These are phyloP conservation scores for Komagataella populi DNA, from an alignment of 805 yeast species.

Conservation along the genomic window DNA sequence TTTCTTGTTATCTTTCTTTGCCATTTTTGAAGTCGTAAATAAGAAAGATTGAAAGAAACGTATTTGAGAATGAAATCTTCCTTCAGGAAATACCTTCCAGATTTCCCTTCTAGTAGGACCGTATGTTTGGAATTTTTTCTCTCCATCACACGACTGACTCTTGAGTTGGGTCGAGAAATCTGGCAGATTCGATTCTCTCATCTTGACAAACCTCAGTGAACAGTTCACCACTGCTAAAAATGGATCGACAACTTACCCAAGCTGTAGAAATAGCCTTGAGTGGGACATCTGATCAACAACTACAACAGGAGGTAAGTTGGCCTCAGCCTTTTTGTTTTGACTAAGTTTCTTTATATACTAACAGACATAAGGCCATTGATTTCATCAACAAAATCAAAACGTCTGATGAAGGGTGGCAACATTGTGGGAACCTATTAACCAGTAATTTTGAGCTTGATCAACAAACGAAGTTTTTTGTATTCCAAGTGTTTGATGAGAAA, in stretches of 20 bases:
- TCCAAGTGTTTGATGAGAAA: constrained; percentile 56
- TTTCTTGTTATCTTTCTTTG: constrained; percentile 61
- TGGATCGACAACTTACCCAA: constrained; percentile 59
- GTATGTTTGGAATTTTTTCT: background rate
- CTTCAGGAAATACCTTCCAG: background rate
- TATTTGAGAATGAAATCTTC: background rate
- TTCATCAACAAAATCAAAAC: constrained; percentile 40
- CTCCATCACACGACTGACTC: background rate
- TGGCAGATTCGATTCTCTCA: background rate
- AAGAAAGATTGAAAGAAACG: background rate
- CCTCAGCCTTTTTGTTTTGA: too few species aligned
- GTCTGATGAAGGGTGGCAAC: constrained; percentile 40
- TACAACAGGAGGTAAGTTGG: constrained; percentile 38
- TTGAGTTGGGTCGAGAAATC: background rate
- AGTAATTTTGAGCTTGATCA: constrained; percentile 24
- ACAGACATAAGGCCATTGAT: constrained; percentile 26
- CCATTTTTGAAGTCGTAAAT: constrained; percentile 36
- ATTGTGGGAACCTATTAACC: constrained; percentile 34
- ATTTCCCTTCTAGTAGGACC: background rate
- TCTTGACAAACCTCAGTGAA: background rate
- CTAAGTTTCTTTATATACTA: constrained; percentile 2
- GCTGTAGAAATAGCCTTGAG: constrained; percentile 78
- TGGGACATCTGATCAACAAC: constrained; percentile 44
- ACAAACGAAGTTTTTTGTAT: constrained; percentile 49
- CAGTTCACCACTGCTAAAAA: constrained; percentile 3